Base-by-base conservation (phyloP, 2,329 filamentous ascomycete genomes). In the Verticillium alfalfae region DNA sequence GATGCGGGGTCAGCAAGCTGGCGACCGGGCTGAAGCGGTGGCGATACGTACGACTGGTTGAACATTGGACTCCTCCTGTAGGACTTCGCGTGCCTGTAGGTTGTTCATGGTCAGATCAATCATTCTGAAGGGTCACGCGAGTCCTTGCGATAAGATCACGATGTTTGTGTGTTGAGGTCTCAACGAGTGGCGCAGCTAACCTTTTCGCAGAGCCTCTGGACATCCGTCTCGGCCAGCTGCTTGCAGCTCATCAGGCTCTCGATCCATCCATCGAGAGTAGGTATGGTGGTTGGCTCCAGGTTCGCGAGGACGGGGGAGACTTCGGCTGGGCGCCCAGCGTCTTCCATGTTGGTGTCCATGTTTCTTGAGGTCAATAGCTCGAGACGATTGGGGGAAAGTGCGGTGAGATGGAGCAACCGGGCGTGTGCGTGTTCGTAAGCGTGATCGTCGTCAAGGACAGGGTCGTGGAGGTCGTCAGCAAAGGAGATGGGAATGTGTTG, bases 281-380 rank as follows among this genome's bases (percentile, higher is more conserved):
- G 88, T 81, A 97, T 95, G 69, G 93, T 92, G 64, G 93, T 88
- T 61, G 94, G 91, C 80, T 98, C 95, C 38, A 78, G 71, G 64
- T 78, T 73, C 12, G 54, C 54, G 71, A 87, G 84, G 61, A 87
- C 81, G 58, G 92, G 87, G 63, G 90, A 87, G 70, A 97, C 79
- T 73, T 90, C 90, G 75, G 91, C 85, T 67, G 93, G 91, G 79
- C 93, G 91, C 73, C 90, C 91, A 70, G 96, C 93, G 76, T 99
- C 95, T 82, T 97, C 94, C 95, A 99, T 99, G 79, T 96, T 97
- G 73, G 93, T 96, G 79, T 99, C 94, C 93, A 97, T 97, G 60
- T 56, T 63, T 56, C 60, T 58, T 56, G 57, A 58, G 57, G 36
- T 37, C 26, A 18, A 39, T 49, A 31, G 26, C 22, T 34, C 18